phyloP scores from a whole-genome alignment of 164 flowering plant species.

The Tinospora cordifolia region DNA sequence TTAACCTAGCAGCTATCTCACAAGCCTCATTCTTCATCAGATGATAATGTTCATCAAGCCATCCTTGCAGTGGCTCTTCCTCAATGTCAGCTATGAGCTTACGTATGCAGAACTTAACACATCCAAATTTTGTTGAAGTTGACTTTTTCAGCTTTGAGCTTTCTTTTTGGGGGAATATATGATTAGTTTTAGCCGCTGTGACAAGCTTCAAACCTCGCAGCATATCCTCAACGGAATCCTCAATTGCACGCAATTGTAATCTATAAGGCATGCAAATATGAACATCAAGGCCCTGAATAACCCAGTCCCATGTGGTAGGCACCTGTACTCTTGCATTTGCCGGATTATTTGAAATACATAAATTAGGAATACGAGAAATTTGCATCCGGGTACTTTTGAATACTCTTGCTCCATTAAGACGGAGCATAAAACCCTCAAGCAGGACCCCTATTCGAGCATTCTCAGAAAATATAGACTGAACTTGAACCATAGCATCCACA shows the following conservation, averaged over 20 bases:
- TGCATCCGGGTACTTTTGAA: conserved; percentile 94
- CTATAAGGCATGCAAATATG: conserved; percentile 94
- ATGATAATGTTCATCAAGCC: conserved; percentile 97
- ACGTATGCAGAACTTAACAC: conserved; percentile 69
- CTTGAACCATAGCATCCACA: conserved; percentile 52
- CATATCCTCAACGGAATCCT: conserved; percentile 96
- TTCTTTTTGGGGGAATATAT: conserved; percentile 66
- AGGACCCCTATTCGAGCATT: conserved; percentile 92
- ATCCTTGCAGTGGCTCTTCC: conserved; percentile 98
- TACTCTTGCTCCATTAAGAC: conserved; percentile 61
- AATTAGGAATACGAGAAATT: conserved; percentile 80
- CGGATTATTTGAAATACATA: conserved; percentile 29
- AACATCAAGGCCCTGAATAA: conserved; percentile 88
- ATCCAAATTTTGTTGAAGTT: conserved; percentile 55
- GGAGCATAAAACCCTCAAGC: conserved; percentile 81
- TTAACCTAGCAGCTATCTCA: conserved; percentile 83
- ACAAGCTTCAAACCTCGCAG: conserved; percentile 78
- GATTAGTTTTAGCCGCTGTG: conserved; percentile 50
- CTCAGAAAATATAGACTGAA: conserved; percentile 78
- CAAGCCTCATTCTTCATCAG: conserved; percentile 77
- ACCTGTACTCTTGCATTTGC: conserved; percentile 36
- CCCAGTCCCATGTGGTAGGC: conserved; percentile 83
- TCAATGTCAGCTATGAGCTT: conserved; percentile 83
- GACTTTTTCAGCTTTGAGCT: conserved; percentile 50
- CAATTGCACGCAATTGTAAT: conserved; percentile 91